Base-by-base conservation (phyloP, 1,139 yeast genomes). In the Eremothecium cymbalariae region DNA sequence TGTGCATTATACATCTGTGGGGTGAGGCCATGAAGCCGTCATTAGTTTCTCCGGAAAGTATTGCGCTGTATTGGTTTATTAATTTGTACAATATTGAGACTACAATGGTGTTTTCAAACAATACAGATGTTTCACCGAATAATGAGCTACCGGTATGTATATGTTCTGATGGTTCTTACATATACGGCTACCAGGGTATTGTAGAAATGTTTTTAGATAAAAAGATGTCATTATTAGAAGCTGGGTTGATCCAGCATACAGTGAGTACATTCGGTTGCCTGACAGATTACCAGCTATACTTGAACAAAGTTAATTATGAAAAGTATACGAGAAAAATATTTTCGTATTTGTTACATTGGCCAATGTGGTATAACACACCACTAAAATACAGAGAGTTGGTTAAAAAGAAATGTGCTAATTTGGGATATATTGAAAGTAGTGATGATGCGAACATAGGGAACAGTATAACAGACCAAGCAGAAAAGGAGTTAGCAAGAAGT, bases 291-390 rank as follows among this genome's bases (percentile, higher is more conserved):
- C 73, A 76, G 38, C 57, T 77, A 27, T 84, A 71, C 49, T 61
- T 79, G 32, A 71, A 77, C 44, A 64, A 69, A 20, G 62, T 60
- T 20, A 83, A 83, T 57, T 84, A 80, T 55, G 86, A 77, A 45
- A 53, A 63, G 11, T 74, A 69, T 39, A 74, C 88, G 1, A 64
- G 93, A 37, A 76, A 77, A 30, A 55, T 72, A 18, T 77, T 80
- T 51, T 64, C 72, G 23, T 47, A 61, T 3, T 66, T 75, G 42
- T 62, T 83, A 22, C 84, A 90, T 2, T 84, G 84, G 59, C 95
- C 95, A 4, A 74, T 83, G 78, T 88, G 84, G 72, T 84, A 83
- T 56, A 77, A 76, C 42, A 77, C 82, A 26, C 86, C 94, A 0
- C 51, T 79, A 38, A 64, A 65, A 31, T 68, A 72, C 41, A 65